Evolutionary conservation across 2,329 filamentous ascomycete genomes (phyloP).

Genomic region (Tolypocladium sp.): DNA sequence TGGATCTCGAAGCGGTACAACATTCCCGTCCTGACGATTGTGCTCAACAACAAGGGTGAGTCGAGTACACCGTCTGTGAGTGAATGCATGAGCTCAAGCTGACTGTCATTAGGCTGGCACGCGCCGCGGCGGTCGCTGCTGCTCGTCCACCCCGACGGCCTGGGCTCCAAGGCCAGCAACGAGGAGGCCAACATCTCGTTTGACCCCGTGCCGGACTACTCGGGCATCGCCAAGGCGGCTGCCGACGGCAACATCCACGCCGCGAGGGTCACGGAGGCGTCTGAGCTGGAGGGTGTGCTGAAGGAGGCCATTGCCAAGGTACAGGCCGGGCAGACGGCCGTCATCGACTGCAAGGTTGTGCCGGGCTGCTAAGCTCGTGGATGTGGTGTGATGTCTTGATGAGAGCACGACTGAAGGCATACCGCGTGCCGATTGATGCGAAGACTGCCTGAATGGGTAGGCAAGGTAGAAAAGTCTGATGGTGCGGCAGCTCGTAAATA

Average conservation of each 20-base stretch:
- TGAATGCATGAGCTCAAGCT: neutral
- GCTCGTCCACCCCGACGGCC: conserved; percentile 48
- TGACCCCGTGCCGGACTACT: conserved; percentile 47
- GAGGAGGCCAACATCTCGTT: conserved; percentile 56
- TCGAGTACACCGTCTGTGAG: neutral
- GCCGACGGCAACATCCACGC: conserved; percentile 44
- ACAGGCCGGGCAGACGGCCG: conserved; percentile 39
- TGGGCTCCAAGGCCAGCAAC: conserved; percentile 45
- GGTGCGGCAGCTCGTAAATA: neutral
- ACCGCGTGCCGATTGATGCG: neutral
- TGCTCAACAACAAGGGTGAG: conserved; percentile 47
- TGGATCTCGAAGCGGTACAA: conserved; percentile 46
- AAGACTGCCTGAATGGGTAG: neutral
- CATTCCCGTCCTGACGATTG: conserved; percentile 44
- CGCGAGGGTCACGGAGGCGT: conserved; percentile 34
- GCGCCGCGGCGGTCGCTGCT: conserved; percentile 47
- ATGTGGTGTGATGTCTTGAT: neutral
- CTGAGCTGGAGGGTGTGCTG: conserved; percentile 36
- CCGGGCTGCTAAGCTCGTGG: conserved; percentile 26
- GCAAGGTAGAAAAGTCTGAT: neutral
- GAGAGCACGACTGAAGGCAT: neutral
- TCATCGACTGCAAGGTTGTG: conserved; percentile 44
- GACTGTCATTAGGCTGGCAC: conserved; percentile 40
- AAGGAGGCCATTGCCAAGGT: conserved; percentile 42
- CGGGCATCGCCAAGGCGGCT: conserved; percentile 52